Evolutionary conservation across 495 filamentous ascomycete species (phyloP).

Genomic region (Hyaloscypha bicolor): DNA sequence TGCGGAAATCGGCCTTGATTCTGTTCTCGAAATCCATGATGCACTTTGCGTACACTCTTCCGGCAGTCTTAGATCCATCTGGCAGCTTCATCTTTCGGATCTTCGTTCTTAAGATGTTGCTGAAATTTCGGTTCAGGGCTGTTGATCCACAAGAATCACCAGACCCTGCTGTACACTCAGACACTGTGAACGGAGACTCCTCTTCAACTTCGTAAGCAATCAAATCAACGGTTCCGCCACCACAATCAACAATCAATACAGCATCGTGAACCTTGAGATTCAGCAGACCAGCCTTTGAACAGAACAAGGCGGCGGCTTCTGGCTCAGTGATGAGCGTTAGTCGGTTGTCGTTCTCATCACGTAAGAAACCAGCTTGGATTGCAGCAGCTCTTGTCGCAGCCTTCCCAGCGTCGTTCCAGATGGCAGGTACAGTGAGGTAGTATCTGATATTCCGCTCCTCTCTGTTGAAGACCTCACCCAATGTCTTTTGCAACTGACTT

Average conservation of each 20-base stretch:
- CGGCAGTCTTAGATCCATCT: conserved; percentile 73
- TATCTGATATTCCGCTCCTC: conserved; percentile 76
- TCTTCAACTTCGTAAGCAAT: conserved; percentile 79
- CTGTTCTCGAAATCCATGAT: conserved; percentile 83
- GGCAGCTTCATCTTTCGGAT: conserved; percentile 80
- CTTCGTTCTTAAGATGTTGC: conserved; percentile 74
- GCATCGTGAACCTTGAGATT: conserved; percentile 76
- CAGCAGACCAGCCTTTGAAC: conserved; percentile 71
- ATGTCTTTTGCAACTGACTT: conserved; percentile 72
- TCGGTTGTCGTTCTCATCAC: conserved; percentile 75
- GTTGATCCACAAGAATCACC: conserved; percentile 77
- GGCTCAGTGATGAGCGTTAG: conserved; percentile 73
- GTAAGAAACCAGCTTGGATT: conserved; percentile 73
- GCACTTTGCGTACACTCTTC: conserved; percentile 75
- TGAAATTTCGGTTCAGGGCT: conserved; percentile 74
- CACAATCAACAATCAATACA: conserved; percentile 74
- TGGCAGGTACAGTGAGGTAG: conserved; percentile 73
- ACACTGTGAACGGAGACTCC: conserved; percentile 73
- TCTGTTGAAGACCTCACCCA: conserved; percentile 75
- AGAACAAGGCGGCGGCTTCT: conserved; percentile 73
- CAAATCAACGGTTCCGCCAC: conserved; percentile 74
- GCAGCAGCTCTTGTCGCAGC: conserved; percentile 71
- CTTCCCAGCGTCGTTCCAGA: conserved; percentile 78
- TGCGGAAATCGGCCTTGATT: conserved; percentile 80
- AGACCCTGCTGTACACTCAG: conserved; percentile 74